Base-by-base conservation (phyloP, 2,329 filamentous ascomycete species). In the Microdochium bolleyi region DNA sequence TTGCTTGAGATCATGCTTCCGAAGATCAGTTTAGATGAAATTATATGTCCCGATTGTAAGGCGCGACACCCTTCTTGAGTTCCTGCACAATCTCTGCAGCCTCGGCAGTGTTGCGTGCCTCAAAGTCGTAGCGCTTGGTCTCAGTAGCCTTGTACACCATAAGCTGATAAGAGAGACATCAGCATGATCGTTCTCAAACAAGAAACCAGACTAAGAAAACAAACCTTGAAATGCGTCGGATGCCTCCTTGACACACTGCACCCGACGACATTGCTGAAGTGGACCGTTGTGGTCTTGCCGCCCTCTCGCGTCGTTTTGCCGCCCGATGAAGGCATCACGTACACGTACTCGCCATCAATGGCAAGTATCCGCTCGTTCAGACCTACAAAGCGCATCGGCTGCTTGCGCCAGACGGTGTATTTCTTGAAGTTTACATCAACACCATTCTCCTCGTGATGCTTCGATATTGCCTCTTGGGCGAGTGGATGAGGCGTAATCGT, bases 271-370 rank as follows among this genome's bases (percentile, higher is more conserved):
- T 87, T 88, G 62, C 83, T 87, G 64, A 92, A 92, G 61, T 92
- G 88, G 49, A 92, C 87, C 41, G 88, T 90, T 2, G 88, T 91
- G 32, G 84, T 87, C 71, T 90, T 91, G 34, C 81, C 81, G 22
- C 76, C 78, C 53, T 86, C 83, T 54, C 82, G 79, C 53, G 83
- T 71, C 11, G 82, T 80, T 64, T 87, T 88, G 37, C 84, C 84
- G 10, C 79, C 79, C 2, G 80, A 80, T 1, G 81, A 77, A 24
- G 89, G 88, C 79, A 90, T 86, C 61, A 95, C 90, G 68, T 92
- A 88, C 56, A 95, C 83, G 66, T 92, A 94, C 66, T 95, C 89
- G 55, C 88, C 88, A 61, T 92, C 89, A 58, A 95, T 89, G 49
- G 87, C 84, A 44, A 94, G 73, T 10, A 89, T 81, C 54, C 88